Evolutionary conservation across 352 stramenopile species (phyloP).

Genomic region (Phytophthora cryptogea): DNA sequence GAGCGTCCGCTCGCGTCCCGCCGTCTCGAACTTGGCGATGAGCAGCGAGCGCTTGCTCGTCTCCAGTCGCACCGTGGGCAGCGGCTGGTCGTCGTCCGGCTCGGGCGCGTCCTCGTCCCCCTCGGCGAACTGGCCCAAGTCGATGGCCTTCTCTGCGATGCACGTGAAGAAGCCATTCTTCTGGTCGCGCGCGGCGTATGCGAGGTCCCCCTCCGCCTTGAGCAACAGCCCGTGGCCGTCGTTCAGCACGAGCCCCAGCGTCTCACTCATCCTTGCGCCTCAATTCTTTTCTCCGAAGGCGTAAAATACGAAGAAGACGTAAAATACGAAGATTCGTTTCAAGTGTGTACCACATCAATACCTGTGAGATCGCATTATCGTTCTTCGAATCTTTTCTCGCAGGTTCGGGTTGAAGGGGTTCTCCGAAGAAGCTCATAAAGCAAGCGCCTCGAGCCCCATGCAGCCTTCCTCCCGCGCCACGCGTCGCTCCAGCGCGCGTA

Average conservation of each 20-base stretch:
- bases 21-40: conserved; percentile 55
- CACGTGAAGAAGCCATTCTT: conserved; percentile 80
- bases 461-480: conserved; percentile 26
- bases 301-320: too few relatives aligned
- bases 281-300: too few relatives aligned
- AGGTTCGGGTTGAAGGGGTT: conserved; percentile 23
- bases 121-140: conserved; percentile 45
- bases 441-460: conserved; percentile 22
- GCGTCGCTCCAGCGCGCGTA: conserved; percentile 34
- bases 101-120: conserved; percentile 29
- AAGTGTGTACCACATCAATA: neutral
- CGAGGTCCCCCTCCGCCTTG: conserved; percentile 66
- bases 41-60: conserved; percentile 59
- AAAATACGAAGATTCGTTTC: too few relatives aligned
- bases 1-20: conserved; percentile 54
- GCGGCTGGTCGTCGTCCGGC: conserved; percentile 35
- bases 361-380: neutral
- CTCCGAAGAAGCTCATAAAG: conserved; percentile 24
- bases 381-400: neutral
- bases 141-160: conserved; percentile 70
- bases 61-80: conserved; percentile 59
- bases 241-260: conserved; percentile 73
- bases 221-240: conserved; percentile 77
- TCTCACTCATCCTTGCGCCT: conserved; percentile 43
- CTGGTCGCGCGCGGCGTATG: conserved; percentile 46